These are phyloP conservation scores for Dalbergia oliveri DNA, from an alignment of 306 rosid genomes.

Conservation along the genomic window DNA sequence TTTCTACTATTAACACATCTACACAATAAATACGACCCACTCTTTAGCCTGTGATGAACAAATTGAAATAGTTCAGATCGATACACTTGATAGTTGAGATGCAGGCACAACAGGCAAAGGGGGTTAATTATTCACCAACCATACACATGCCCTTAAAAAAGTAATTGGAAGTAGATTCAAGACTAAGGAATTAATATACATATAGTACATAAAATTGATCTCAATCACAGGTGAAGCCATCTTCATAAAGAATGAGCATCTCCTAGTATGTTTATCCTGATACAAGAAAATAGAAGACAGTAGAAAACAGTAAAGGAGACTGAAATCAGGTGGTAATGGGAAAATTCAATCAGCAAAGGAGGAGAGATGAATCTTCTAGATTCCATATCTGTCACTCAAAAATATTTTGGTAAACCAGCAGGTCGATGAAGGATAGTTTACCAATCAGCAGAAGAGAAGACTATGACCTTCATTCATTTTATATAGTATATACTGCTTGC, in stretches of 20 bases:
- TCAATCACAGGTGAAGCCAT: background rate
- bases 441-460: constrained; percentile 36
- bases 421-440: constrained; percentile 34
- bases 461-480: constrained; percentile 13
- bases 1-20: background rate
- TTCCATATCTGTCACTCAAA: constrained; percentile 1
- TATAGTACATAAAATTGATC: background rate
- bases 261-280: constrained; percentile 30
- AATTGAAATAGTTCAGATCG: constrained; percentile 10
- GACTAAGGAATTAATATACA: constrained; percentile 17
- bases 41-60: constrained; percentile 1
- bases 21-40: background rate
- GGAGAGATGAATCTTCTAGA: constrained; percentile 18
- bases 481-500: constrained; percentile 14
- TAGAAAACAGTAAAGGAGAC: constrained; percentile 2
- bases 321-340: constrained; percentile 18
- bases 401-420: constrained; percentile 16
- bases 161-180: background rate
- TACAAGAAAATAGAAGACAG: constrained; percentile 23
- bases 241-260: constrained; percentile 27
- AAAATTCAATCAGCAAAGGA: background rate
- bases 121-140: background rate
- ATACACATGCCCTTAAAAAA: background rate
- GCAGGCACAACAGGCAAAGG: background rate
- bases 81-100: no score